These are phyloP conservation scores for Samsoniella hepiali DNA, from an alignment of 2,329 filamentous ascomycete genomes.

Conservation along the genomic window DNA sequence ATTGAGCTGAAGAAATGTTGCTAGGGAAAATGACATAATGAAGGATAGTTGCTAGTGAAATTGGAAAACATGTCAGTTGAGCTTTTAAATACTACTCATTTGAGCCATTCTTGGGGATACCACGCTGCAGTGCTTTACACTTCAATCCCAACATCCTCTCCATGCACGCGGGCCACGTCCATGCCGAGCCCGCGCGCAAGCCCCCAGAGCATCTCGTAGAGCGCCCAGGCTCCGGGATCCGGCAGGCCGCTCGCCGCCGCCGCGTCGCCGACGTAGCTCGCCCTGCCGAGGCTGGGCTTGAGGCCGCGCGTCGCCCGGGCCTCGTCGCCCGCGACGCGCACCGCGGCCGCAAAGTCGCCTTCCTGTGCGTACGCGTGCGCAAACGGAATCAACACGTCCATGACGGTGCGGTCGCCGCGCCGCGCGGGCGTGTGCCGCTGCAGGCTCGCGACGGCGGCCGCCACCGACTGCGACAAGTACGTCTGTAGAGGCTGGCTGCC, in stretches of 20 bases:
- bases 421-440: constrained; percentile 52
- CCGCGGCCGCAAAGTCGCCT: constrained; percentile 54
- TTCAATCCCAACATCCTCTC: not conserved
- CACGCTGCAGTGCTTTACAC: too few species aligned
- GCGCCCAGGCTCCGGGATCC: constrained; percentile 64
- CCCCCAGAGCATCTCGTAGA: constrained; percentile 4
- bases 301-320: constrained; percentile 45
- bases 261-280: constrained; percentile 61
- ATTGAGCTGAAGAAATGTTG: too few species aligned
- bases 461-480: constrained; percentile 43
- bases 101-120: too few species aligned
- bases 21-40: too few species aligned
- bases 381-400: constrained; percentile 56
- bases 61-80: too few species aligned
- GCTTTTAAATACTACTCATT: too few species aligned
- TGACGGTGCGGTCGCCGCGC: constrained; percentile 54
- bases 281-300: constrained; percentile 58
- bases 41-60: too few species aligned
- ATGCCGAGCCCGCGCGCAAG: not conserved
- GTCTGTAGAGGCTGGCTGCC: constrained; percentile 18
- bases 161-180: not conserved
- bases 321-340: constrained; percentile 60
- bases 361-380: constrained; percentile 44
- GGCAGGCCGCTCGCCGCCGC: constrained; percentile 53
- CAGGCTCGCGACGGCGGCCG: constrained; percentile 43